Base-by-base conservation (phyloP, 208 protist species). In the Vickermania ingenoplastis region DNA sequence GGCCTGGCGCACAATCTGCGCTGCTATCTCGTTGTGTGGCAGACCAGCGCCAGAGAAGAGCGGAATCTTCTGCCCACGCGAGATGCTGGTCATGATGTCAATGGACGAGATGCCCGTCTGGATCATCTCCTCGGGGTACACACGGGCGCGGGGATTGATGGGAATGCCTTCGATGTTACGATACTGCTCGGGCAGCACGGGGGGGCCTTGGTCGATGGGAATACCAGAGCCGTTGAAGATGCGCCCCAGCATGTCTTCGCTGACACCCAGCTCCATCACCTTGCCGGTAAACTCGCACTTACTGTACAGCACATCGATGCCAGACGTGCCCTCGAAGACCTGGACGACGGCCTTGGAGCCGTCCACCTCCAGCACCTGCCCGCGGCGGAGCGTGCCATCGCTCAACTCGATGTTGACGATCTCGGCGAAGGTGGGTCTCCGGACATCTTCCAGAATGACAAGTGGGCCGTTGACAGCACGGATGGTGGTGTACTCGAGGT, bases 61-160 rank as follows among this genome's bases (percentile, higher is more conserved):
- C 29, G 99, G 99, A 75, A 99, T 99, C 93, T 99, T 99, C 86
- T 99, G 99, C 5, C 99, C 99, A 76, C 98, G 91, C 48, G 99
- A 99, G 71, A 99, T 99, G 45, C 93, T 98, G 64, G 98, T 99
- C 98, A 99, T 99, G 41, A 98, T 91, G 75, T 99, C 99, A 62
- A 99, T 99, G 61, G 98, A 96, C 24, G 96, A 99, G 68, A 99
- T 99, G 79, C 99, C 99, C 5, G 99, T 99, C 87, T 99, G 98
- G 69, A 99, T 99, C 98, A 99, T 99, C 80, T 99, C 97, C 90
- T 99, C 85, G 25, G 99, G 99, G 88, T 99, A 99, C 48, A 98
- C 96, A 63, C 99, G 91, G 3, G 83, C 78, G 36, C 83, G 97
- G 3, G 99, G 99, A 91, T 99, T 99, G 80, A 99, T 99, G 29